Conservation (phyloP, 371 early-diverging fungal genomes). For the Coemansia sp. region DNA sequence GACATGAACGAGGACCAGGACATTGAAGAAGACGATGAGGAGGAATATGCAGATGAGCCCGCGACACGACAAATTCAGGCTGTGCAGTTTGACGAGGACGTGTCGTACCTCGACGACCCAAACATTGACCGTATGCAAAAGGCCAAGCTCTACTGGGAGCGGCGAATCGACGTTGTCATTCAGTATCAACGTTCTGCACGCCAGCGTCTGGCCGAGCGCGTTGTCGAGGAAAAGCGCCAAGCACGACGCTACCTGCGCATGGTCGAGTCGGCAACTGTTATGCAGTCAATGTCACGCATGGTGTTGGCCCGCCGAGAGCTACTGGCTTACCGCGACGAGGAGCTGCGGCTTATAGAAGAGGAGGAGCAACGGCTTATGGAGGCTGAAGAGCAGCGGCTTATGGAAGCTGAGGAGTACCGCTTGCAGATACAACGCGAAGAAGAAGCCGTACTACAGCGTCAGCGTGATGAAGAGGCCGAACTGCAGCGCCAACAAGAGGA, state of each 20-base stretch:
- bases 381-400: slow-evolving; percentile 5
- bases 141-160: slow-evolving; percentile 51
- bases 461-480: slow-evolving; percentile 34
- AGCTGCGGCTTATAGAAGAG: background rate
- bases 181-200: slow-evolving; percentile 55
- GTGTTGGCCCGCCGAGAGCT: slow-evolving; percentile 49
- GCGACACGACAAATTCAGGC: slow-evolving; percentile 5
- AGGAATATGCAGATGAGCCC: background rate
- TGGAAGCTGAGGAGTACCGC: background rate
- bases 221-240: slow-evolving; percentile 50
- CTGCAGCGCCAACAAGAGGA: slow-evolving; percentile 7
- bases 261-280: slow-evolving; percentile 48
- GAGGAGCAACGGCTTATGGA: slow-evolving; percentile 1
- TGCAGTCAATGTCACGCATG: slow-evolving; percentile 52
- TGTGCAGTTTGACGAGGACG: slow-evolving; percentile 13
- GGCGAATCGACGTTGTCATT: slow-evolving; percentile 55
- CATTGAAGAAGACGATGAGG: slow-evolving; percentile 11
- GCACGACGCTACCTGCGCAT: slow-evolving; percentile 50
- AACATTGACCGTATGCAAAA: slow-evolving; percentile 37
- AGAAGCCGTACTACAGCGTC: slow-evolving; percentile 9
- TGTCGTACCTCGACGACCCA: slow-evolving; percentile 42
- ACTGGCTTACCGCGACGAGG: slow-evolving; percentile 13
- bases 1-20: slow-evolving; percentile 19
- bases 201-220: slow-evolving; percentile 47
- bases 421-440: no score